Evolutionary conservation across 176 grass and related monocot species (phyloP), one percentile per base, ranked within the genome.

Genomic region (Carex scoparia): DNA sequence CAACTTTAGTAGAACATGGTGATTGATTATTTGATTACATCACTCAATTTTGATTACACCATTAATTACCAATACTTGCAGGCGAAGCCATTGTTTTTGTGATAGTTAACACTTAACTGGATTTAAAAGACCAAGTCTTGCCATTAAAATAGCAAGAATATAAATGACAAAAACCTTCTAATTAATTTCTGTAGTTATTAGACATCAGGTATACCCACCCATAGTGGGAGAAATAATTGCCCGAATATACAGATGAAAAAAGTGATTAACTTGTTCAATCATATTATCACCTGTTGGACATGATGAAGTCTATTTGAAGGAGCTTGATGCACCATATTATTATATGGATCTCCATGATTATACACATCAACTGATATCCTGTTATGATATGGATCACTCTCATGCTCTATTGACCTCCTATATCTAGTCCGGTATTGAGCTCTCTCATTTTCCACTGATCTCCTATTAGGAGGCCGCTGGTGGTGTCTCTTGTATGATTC

Each of bases 391-490:
- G 61, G 63, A 67, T 69, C 44, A 8, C 42, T 83, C 19, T 83
- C 81, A 51, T 54, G 62, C 81, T 83, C 81, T 5, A 69, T 33
- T 11, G 81, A 67, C 80, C 63, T 91, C 59, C 80, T 81, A 0
- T 88, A 84, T 28, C 84, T 66, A 80, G 89, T 48, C 83, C 89
- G 85, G 86, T 86, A 90, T 81, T 90, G 91, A 58, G 86, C 84
- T 81, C 84, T 86, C 85, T 56, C 87, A 87, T 76, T 85, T 84
- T 89, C 84, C 58, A 84, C 28, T 2, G 57, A 76, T 65, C 64
- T 42, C 66, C 65, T 90, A 27, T 82, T 46, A 63, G 54, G 75
- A 72, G 81, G 44, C 6, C 56, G 80, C 67, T 84, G 81, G 53
- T 86, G 82, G 73, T 84, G 65, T 65, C 81, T 70, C 51, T 64